Percentiles rank a stretch among this genome's conserved stretches.
phyloP scores from a whole-genome alignment of 352 stramenopile species.

The Phytophthora pini region DNA sequence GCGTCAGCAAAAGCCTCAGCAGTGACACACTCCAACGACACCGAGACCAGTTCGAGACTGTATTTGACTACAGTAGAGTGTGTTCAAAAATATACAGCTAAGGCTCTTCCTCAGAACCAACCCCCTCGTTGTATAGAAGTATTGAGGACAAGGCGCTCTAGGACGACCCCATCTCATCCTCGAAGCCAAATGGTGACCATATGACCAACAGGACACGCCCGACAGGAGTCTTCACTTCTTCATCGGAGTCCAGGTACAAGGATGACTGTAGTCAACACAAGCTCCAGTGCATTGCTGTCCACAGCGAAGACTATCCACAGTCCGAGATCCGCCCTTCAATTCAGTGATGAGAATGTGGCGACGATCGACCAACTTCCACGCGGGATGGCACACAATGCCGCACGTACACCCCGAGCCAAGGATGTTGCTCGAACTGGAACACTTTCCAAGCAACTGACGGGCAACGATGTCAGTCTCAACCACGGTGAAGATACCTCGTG shows the following conservation, averaged over 20 bases:
- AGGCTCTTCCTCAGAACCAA: constrained; percentile 37
- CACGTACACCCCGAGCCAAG: constrained; percentile 38
- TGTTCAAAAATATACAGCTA: constrained; percentile 42
- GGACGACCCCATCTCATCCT: constrained; percentile 21
- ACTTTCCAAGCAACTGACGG: constrained; percentile 11
- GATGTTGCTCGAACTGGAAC: not conserved
- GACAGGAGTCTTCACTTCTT: not conserved
- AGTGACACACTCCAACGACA: constrained; percentile 14
- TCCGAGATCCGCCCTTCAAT: no score
- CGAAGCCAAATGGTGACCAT: no score
- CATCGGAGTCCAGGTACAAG: constrained; percentile 10
- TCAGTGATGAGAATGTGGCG: not conserved
- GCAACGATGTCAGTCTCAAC: not conserved
- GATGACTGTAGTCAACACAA: constrained; percentile 25
- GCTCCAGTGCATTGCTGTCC: not conserved
- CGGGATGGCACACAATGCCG: constrained; percentile 55
- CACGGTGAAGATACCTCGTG: constrained; percentile 5
- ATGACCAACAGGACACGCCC: no score
- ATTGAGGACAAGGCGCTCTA: constrained; percentile 11
- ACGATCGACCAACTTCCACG: constrained; percentile 48
- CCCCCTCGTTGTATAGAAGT: constrained; percentile 3
- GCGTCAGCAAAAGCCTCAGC: constrained; percentile 53
- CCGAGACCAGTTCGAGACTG: constrained; percentile 15
- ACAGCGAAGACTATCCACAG: constrained; percentile 2
- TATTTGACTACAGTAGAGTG: constrained; percentile 24